These are phyloP conservation scores for Trichoderma koningii DNA, from an alignment of 2,329 filamentous ascomycete genomes.

Conservation along the genomic window DNA sequence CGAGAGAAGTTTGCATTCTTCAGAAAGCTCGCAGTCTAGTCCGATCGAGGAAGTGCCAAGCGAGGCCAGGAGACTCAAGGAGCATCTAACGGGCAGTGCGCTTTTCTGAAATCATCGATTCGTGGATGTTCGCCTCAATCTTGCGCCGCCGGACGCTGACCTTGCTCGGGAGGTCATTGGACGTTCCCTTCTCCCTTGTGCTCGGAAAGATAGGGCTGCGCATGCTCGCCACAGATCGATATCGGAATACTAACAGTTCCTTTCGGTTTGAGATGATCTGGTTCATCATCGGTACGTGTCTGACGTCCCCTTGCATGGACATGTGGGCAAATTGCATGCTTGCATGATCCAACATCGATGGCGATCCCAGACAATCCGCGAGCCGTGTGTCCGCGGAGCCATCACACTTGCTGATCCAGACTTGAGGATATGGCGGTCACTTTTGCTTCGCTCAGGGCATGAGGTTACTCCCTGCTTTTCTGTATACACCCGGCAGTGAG, in stretches of 20 bases:
- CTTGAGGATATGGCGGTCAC: neutral
- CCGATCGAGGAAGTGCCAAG: constrained; percentile 23
- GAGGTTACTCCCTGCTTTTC: neutral
- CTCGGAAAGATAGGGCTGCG: neutral
- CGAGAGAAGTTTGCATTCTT: constrained; percentile 13
- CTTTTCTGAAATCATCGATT: neutral
- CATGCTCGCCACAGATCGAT: neutral
- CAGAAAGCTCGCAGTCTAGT: neutral
- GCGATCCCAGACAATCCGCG: neutral
- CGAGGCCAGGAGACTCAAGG: constrained; percentile 5
- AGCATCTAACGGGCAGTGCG: constrained; percentile 6
- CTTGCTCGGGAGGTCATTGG: neutral
- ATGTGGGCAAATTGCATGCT: neutral
- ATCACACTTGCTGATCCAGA: neutral
- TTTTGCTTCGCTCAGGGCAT: neutral
- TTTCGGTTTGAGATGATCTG: neutral
- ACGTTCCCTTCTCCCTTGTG: neutral
- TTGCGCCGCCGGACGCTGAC: neutral
- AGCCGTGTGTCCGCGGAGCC: no score
- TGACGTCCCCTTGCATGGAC: neutral
- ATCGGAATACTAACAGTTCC: neutral
- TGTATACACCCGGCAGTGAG: neutral
- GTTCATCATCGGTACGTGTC: neutral
- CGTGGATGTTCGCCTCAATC: neutral
- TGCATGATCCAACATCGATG: neutral